phyloP scores from a whole-genome alignment of 441 rosid genomes.

The Erysimum cheiri region DNA sequence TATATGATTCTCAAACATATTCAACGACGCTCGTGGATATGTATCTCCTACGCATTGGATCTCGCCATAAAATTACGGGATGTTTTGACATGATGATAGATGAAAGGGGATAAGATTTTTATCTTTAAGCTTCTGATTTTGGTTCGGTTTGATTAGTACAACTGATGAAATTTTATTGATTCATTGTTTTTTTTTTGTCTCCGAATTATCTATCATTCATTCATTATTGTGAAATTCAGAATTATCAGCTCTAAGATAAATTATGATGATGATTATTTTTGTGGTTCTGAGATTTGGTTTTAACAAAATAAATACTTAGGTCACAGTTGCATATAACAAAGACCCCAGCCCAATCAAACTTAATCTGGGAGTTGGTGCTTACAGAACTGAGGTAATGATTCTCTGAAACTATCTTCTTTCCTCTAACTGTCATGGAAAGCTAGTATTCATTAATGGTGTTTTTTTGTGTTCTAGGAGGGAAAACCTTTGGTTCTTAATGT shows the following conservation, averaged over 20 bases:
- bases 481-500: constrained; percentile 93
- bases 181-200: background rate
- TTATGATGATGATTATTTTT: background rate
- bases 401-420: constrained; percentile 2
- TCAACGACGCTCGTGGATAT: background rate
- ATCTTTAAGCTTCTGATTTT: background rate
- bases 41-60: constrained; percentile 27
- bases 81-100: background rate
- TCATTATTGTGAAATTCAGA: background rate
- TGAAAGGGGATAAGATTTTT: background rate
- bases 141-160: background rate
- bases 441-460: too few relatives aligned
- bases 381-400: constrained; percentile 79
- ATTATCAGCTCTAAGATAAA: constrained; percentile 1
- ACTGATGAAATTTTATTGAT: background rate
- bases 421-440: background rate
- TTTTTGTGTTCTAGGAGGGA: constrained; percentile 72
- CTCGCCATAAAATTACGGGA: background rate
- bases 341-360: constrained; percentile 90
- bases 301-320: constrained; percentile 46
- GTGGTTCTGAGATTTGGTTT: background rate
- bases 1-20: background rate
- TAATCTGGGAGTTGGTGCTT: constrained; percentile 97
- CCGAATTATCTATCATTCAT: background rate
- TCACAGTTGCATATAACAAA: constrained; percentile 91